Conservation (phyloP, 2,329 filamentous ascomycete species). For the Pyrenochaeta sp. region DNA sequence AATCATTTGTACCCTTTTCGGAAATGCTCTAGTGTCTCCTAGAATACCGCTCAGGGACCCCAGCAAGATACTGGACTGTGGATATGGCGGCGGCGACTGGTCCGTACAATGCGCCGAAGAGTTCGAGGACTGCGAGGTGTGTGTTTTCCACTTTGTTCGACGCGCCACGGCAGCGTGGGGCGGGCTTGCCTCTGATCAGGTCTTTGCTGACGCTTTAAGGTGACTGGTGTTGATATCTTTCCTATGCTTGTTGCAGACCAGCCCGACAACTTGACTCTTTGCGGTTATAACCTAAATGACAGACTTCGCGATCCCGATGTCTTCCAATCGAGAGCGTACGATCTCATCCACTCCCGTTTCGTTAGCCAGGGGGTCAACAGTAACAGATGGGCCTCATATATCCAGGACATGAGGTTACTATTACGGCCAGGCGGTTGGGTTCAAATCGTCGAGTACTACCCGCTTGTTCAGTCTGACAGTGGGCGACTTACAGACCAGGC, state of each 20-base stretch:
- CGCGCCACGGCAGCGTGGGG: background rate
- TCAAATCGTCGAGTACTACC: slow-evolving; percentile 88
- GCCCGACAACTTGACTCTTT: slow-evolving; percentile 47
- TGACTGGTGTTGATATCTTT: slow-evolving; percentile 50
- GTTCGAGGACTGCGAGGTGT: slow-evolving; percentile 49
- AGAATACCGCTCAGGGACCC: slow-evolving; percentile 37
- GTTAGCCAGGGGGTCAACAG: slow-evolving; percentile 75
- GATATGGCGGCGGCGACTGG: slow-evolving; percentile 51
- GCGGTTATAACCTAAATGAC: slow-evolving; percentile 51
- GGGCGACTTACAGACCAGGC: slow-evolving; percentile 71
- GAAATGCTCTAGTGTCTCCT: slow-evolving; percentile 39
- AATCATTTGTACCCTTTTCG: slow-evolving; percentile 42
- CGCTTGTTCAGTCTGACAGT: slow-evolving; percentile 85
- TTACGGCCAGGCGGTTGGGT: slow-evolving; percentile 82
- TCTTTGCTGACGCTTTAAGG: slow-evolving; percentile 34
- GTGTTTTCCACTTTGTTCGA: slow-evolving; percentile 14
- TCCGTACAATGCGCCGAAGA: slow-evolving; percentile 47
- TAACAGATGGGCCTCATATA: slow-evolving; percentile 76
- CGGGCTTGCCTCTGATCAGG: background rate
- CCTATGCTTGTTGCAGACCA: slow-evolving; percentile 45
- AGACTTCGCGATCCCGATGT: slow-evolving; percentile 45
- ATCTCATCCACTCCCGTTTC: slow-evolving; percentile 82
- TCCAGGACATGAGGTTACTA: slow-evolving; percentile 77
- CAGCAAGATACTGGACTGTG: slow-evolving; percentile 48
- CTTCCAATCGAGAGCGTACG: slow-evolving; percentile 76